phyloP scores from a whole-genome alignment of 345 rosid genomes.

The Hypericum perforatum region DNA sequence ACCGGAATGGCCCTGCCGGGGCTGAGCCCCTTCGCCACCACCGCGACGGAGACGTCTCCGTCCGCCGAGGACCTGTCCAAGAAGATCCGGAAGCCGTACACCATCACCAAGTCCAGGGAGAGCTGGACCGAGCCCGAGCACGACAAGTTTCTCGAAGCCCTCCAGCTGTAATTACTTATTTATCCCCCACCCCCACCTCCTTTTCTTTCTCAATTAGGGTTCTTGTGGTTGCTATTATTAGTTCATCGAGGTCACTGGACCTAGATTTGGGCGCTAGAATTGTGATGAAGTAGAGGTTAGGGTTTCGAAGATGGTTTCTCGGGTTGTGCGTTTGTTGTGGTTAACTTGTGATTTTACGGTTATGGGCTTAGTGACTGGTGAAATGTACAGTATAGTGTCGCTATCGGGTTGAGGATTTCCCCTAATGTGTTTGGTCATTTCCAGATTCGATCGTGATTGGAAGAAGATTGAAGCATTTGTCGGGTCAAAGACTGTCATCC shows the following conservation, averaged over 20 bases:
- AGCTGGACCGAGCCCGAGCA: slow-evolving; percentile 99
- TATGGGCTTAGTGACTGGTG: too few species aligned
- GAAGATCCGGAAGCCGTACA: slow-evolving; percentile 81
- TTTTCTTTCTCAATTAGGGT: slow-evolving; percentile 1
- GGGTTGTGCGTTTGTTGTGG: too few species aligned
- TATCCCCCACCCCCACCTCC: slow-evolving; percentile 2
- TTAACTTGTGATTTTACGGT: too few species aligned
- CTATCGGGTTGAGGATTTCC: neutral
- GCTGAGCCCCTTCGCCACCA: slow-evolving; percentile 37
- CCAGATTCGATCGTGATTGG: slow-evolving; percentile 92
- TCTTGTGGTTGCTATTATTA: too few species aligned
- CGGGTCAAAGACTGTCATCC: slow-evolving; percentile 84
- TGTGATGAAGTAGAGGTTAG: too few species aligned
- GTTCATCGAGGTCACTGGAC: too few species aligned
- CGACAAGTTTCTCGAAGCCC: slow-evolving; percentile 89
- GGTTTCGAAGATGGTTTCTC: too few species aligned
- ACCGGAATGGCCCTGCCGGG: slow-evolving; percentile 57
- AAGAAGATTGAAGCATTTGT: slow-evolving; percentile 83
- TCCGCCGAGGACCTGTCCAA: slow-evolving; percentile 50
- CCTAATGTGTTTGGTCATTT: slow-evolving; percentile 7
- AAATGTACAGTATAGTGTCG: neutral
- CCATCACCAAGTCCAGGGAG: slow-evolving; percentile 80
- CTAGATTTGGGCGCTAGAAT: too few species aligned
- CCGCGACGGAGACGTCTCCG: slow-evolving; percentile 29
- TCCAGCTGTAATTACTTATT: slow-evolving; percentile 54